Evolutionary conservation across 495 filamentous ascomycete species (phyloP).

Genomic region (Letharia columbiana): DNA sequence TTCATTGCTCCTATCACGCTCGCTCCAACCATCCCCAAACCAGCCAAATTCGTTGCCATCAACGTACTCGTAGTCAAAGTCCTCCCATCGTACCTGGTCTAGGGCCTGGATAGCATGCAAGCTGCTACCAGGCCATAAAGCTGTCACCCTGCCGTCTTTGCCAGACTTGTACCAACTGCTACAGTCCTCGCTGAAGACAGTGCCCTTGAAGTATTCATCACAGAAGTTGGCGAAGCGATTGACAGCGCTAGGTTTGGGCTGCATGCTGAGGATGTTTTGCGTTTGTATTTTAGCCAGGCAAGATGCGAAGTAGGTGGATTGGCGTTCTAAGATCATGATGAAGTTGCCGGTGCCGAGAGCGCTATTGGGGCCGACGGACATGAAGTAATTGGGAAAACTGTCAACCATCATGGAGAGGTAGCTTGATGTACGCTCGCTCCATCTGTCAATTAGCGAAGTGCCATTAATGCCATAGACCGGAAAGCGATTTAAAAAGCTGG

Average conservation of each 20-base stretch:
- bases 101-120: constrained; percentile 48
- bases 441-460: too few relatives aligned
- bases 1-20: constrained; percentile 28
- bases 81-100: constrained; percentile 60
- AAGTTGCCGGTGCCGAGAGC: constrained; percentile 33
- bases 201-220: constrained; percentile 53
- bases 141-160: constrained; percentile 47
- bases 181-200: constrained; percentile 55
- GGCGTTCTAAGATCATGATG: constrained; percentile 49
- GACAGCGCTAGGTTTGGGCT: constrained; percentile 43
- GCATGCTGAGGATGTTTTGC: constrained; percentile 55
- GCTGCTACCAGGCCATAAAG: constrained; percentile 58
- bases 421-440: too few relatives aligned
- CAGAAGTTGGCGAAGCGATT: constrained; percentile 56
- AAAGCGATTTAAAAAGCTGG: too few relatives aligned
- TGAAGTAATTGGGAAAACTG: constrained; percentile 1
- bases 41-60: constrained; percentile 49
- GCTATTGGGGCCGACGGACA: constrained; percentile 43
- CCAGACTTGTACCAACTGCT: constrained; percentile 65
- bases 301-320: constrained; percentile 48
- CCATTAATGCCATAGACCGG: too few relatives aligned
- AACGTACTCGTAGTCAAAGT: constrained; percentile 57
- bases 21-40: constrained; percentile 51
- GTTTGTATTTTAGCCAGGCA: constrained; percentile 53
- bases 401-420: too few relatives aligned